Conservation (phyloP, 2,329 filamentous ascomycete genomes). For the Nemania abortiva region DNA sequence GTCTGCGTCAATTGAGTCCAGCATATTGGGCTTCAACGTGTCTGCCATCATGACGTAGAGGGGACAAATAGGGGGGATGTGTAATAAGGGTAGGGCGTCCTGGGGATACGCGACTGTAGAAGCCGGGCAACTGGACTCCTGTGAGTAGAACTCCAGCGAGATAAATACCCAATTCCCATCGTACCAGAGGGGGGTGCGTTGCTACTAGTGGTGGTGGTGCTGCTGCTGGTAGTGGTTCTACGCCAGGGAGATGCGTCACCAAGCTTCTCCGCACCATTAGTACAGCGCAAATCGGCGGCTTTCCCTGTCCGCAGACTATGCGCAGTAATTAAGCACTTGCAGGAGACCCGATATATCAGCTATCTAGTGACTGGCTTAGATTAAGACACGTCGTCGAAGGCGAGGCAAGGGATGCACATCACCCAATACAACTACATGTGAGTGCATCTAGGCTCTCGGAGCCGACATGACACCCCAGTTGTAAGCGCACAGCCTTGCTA, state of each 20-base stretch:
- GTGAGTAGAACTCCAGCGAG: conserved; percentile 1
- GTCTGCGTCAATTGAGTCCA: conserved; percentile 12
- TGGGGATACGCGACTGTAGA: not conserved
- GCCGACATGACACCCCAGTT: conserved; percentile 1
- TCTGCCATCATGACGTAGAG: conserved; percentile 21
- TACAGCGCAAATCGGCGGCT: conserved; percentile 19
- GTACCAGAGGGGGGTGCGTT: not conserved
- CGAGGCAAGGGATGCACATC: conserved; percentile 8
- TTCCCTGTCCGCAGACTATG: conserved; percentile 19
- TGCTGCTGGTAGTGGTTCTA: not conserved
- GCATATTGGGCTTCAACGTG: conserved; percentile 16
- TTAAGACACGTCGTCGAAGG: conserved; percentile 12
- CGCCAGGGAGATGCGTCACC: conserved; percentile 3
- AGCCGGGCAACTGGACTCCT: not conserved
- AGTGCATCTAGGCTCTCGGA: conserved; percentile 7
- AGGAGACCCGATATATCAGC: conserved; percentile 21
- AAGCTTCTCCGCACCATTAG: conserved; percentile 19
- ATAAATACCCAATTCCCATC: conserved; percentile 26
- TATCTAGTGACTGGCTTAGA: conserved; percentile 18
- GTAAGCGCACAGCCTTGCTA: conserved; percentile 18
- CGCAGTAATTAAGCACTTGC: conserved; percentile 12
- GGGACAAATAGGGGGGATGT: not conserved
- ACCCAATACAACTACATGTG: conserved; percentile 15
- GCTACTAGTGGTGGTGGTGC: too few relatives aligned
- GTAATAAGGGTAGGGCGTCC: conserved; percentile 6